Evolutionary conservation across 202 grass and related monocot genomes (phyloP), one percentile per base, ranked within the genome.

Genomic region (Eragrostis tef): DNA sequence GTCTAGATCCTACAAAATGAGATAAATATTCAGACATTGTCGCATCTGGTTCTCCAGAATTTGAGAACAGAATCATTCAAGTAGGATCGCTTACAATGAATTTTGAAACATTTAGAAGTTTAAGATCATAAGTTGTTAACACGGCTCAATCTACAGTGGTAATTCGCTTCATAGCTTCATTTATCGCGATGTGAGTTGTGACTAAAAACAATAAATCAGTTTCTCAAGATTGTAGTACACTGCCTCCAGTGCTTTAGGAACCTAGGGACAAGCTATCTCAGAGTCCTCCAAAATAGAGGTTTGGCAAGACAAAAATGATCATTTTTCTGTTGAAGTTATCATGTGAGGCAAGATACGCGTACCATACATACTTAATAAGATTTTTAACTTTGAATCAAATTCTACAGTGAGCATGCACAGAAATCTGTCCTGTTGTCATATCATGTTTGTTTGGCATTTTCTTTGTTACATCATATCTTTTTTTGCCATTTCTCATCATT

Each of bases 401-500:
- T 39, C 34, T 39, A 39, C 34, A 39, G 34, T 39, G 34, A 39
- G 34, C 34, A 39, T 39, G 34, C 34, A 6, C 34, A 39, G 4
- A 39, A 39, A 39, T 39, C 34, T 39, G 34, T 39, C 34, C 34
- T 39, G 34, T 39, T 39, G 34, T 39, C 34, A 39, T 5, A 39
- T 2, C 34, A 39, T 5, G 34, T 39, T 39, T 39, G 34, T 39
- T 39, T 39, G 34, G 34, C 34, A 39, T 39, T 39, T 39, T 39
- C 34, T 39, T 39, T 39, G 34, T 39, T 5, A 39, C 34, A 39
- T 39, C 34, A 39, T 39, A 39, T 39, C 34, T n/a, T 39, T 4
- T 2, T 39, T 39, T 39, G 34, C 34, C 34, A 39, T 39, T 39
- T 39, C 34, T 39, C 34, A 97, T 88, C 6, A 97, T 89, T 0